Evolutionary conservation across 169 alveolate genomes (phyloP).

Genomic region (Eimeria necatrix): DNA sequence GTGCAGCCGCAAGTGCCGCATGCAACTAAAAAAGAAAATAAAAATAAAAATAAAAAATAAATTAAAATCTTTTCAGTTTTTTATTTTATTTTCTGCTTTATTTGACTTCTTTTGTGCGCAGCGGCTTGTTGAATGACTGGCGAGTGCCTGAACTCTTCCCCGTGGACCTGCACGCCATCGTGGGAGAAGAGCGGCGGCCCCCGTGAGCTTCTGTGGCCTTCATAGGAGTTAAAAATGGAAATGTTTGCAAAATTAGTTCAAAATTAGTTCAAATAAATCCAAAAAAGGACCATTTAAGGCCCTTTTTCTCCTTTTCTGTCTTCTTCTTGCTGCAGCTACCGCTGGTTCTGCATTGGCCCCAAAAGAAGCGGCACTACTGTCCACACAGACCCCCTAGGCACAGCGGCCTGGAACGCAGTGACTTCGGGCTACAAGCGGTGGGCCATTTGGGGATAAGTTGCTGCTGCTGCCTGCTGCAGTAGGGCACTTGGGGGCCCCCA

Average conservation of each 20-base stretch:
- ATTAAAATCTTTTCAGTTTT: no score
- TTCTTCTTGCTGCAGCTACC: slow-evolving; percentile 78
- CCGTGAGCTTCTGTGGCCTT: slow-evolving; percentile 59
- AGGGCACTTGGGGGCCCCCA: no score
- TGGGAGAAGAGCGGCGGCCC: slow-evolving; percentile 82
- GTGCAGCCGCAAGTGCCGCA: background rate
- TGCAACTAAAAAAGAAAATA: no score
- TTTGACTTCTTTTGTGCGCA: background rate
- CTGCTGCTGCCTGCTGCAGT: no score
- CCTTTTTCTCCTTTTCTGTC: no score
- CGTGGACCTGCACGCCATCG: slow-evolving; percentile 81
- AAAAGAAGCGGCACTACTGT: slow-evolving; percentile 90
- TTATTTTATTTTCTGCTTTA: background rate
- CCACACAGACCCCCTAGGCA: slow-evolving; percentile 90
- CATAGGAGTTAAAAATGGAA: background rate
- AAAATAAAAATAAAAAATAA: background rate
- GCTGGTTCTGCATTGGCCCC: slow-evolving; percentile 92
- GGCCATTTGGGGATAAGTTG: slow-evolving; percentile 6
- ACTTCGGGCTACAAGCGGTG: slow-evolving; percentile 88
- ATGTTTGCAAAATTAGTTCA: no score
- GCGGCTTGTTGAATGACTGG: slow-evolving; percentile 83
- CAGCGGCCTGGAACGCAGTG: slow-evolving; percentile 92
- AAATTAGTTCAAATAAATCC: no score
- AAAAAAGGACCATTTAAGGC: no score
- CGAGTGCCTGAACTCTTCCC: slow-evolving; percentile 85